Evolutionary conservation across 2,329 filamentous ascomycete species (phyloP).

Genomic region (Chrysoporthe austroafricana): DNA sequence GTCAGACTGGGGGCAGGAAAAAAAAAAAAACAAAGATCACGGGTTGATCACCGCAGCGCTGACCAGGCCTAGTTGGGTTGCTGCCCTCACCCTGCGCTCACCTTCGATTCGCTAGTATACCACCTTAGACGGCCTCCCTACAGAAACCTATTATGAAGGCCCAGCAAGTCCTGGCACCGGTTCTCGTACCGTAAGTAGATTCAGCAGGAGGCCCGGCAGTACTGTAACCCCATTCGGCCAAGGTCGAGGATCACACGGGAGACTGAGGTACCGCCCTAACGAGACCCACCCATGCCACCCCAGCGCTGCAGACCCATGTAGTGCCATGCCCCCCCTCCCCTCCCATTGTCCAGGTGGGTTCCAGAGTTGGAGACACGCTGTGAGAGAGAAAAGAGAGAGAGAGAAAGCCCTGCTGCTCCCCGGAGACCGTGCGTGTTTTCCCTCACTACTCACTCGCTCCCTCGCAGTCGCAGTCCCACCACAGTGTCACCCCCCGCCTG

Average conservation of each 20-base stretch:
- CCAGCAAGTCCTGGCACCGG: background rate
- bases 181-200: background rate
- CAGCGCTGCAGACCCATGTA: constrained; percentile 11
- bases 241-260: background rate
- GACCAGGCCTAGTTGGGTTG: background rate
- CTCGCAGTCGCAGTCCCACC: constrained; percentile 1
- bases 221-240: constrained; percentile 12
- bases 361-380: background rate
- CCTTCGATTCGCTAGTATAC: background rate
- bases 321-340: too few species aligned
- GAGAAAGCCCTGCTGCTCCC: constrained; percentile 6
- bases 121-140: background rate
- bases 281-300: constrained; percentile 13
- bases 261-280: constrained; percentile 8
- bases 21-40: too few species aligned
- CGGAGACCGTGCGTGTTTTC: constrained; percentile 14
- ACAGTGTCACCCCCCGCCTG: background rate
- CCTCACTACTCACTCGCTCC: constrained; percentile 1
- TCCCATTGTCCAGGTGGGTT: constrained; percentile 6
- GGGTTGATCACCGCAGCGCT: too few species aligned
- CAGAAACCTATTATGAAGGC: background rate
- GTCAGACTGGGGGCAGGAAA: too few species aligned
- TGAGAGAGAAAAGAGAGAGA: background rate
- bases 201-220: constrained; percentile 6
- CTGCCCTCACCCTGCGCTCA: background rate